Conservation (phyloP, 176 grass and related monocot species). For the Aegilops longissima region DNA sequence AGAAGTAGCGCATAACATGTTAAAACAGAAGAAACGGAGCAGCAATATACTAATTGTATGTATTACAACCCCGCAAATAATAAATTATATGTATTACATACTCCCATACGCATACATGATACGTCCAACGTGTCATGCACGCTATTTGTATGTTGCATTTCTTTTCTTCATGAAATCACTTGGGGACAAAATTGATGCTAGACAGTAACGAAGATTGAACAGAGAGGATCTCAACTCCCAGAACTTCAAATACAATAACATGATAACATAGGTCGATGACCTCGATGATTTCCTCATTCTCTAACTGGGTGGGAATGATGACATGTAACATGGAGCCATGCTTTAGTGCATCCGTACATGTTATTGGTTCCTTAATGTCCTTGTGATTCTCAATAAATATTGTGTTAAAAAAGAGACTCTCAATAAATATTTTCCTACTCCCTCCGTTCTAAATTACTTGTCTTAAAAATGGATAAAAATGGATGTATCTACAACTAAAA, state of each 20-base stretch:
- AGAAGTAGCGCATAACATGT: neutral
- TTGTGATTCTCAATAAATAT: neutral
- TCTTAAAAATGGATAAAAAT: too few relatives aligned
- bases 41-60: neutral
- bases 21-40: neutral
- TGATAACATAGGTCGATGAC: neutral
- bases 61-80: neutral
- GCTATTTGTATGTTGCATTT: neutral
- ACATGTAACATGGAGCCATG: neutral
- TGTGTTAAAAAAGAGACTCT: neutral
- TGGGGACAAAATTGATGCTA: constrained; percentile 15
- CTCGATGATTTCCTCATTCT: neutral
- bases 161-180: neutral
- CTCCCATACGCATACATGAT: neutral
- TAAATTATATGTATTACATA: neutral
- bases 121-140: neutral
- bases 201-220: neutral
- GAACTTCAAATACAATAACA: neutral
- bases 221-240: neutral
- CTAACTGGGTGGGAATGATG: neutral
- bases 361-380: neutral
- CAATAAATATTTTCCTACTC: neutral
- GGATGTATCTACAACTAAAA: too few relatives aligned
- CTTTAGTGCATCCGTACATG: neutral
- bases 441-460: too few relatives aligned